A percentile compares a stretch with the other conserved stretches of the same genome.
Conservation (phyloP, 2,329 filamentous ascomycete species). For the Colletotrichum tofieldiae region DNA sequence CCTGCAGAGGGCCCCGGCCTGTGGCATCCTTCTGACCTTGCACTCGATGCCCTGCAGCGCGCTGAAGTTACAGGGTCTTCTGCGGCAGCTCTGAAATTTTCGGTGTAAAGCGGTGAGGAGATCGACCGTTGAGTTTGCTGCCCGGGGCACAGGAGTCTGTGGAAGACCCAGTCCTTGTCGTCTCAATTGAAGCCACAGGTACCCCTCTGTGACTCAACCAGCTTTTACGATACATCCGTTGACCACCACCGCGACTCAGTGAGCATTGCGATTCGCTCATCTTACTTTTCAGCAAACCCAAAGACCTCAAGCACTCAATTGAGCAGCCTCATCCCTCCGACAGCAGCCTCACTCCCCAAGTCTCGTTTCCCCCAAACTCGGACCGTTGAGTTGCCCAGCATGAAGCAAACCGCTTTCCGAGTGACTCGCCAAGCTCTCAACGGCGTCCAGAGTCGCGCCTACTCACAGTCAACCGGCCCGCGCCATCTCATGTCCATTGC, state of each 20-base stretch:
- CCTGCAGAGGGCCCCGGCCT: constrained; percentile 22
- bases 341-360: constrained; percentile 17
- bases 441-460: constrained; percentile 59
- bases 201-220: constrained; percentile 40
- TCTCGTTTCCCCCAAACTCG: not conserved
- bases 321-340: not conserved
- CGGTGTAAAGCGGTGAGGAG: constrained; percentile 42
- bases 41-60: constrained; percentile 18
- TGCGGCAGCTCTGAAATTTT: constrained; percentile 37
- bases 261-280: constrained; percentile 4
- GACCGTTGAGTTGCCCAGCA: constrained; percentile 44
- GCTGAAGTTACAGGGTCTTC: constrained; percentile 12
- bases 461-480: constrained; percentile 64
- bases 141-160: constrained; percentile 14
- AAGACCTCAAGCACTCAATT: constrained; percentile 14
- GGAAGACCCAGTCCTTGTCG: constrained; percentile 17
- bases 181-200: constrained; percentile 34
- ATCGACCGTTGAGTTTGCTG: constrained; percentile 34
- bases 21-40: constrained; percentile 14
- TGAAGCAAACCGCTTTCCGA: constrained; percentile 54
- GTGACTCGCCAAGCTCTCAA: constrained; percentile 53
- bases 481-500: constrained; percentile 94
- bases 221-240: constrained; percentile 14
- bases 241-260: constrained; percentile 19
- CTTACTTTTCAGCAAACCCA: not conserved